phyloP scores from a whole-genome alignment of 1,284 basidiomycete species.

The Ustilago shanxiensis region DNA sequence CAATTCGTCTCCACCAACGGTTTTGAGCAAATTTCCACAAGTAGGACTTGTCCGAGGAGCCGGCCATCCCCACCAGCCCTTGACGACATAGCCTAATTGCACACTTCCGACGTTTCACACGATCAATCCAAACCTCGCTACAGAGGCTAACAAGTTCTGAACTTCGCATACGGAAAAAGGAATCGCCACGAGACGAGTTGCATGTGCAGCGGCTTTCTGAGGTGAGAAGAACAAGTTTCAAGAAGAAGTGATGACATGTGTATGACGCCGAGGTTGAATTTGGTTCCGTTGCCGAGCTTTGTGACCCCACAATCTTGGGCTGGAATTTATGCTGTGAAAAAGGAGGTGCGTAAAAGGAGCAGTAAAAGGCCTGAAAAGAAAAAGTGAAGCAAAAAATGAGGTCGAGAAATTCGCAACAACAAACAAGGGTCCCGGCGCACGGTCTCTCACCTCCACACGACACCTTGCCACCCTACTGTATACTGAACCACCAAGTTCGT shows the following conservation, averaged over 20 bases:
- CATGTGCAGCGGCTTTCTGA: background rate
- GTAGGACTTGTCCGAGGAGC: background rate
- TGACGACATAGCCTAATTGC: background rate
- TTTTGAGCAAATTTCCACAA: background rate
- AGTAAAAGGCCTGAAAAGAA: background rate
- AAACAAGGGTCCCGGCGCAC: background rate
- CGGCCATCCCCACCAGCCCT: background rate
- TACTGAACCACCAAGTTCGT: slow-evolving; percentile 3
- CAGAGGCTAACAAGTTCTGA: background rate
- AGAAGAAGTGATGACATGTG: slow-evolving; percentile 1
- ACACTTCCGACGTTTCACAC: slow-evolving; percentile 2
- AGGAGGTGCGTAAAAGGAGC: background rate
- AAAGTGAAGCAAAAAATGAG: background rate
- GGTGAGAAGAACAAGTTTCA: background rate
- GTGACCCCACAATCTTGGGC: background rate
- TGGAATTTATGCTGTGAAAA: slow-evolving; percentile 2
- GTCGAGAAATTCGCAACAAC: slow-evolving; percentile 1
- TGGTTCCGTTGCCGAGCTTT: slow-evolving; percentile 2
- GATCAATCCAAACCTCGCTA: background rate
- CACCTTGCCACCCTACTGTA: slow-evolving; percentile 2
- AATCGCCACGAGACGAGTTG: background rate
- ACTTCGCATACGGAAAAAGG: background rate
- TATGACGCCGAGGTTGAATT: background rate
- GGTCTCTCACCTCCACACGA: slow-evolving; percentile 17
- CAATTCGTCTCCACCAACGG: background rate